A percentile compares a stretch with the other conserved stretches of the same genome.
These are phyloP conservation scores for Suillus cothurnatus DNA, from an alignment of 768 basidiomycete genomes.

Conservation along the genomic window DNA sequence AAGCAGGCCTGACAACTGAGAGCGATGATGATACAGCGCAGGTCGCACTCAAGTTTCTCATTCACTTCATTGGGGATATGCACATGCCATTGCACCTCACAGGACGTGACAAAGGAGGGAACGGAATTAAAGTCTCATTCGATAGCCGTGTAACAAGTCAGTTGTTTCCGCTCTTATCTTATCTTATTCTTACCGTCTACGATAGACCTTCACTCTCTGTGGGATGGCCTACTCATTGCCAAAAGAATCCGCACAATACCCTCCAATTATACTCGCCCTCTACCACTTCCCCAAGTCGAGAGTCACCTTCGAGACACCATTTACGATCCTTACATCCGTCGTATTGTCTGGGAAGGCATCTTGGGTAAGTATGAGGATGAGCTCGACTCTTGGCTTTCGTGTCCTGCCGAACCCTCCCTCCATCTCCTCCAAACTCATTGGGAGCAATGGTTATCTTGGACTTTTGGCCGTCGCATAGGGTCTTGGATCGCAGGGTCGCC, in stretches of 20 bases:
- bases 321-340: conserved; percentile 87
- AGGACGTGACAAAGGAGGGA: conserved; percentile 87
- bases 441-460: conserved; percentile 32
- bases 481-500: conserved; percentile 17
- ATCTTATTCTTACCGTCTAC: not conserved
- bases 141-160: conserved; percentile 71
- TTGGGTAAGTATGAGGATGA: conserved; percentile 67
- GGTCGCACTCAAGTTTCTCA: conserved; percentile 88
- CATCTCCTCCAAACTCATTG: conserved; percentile 22
- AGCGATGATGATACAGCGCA: conserved; percentile 46
- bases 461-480: conserved; percentile 7
- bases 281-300: conserved; percentile 72
- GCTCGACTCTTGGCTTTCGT: conserved; percentile 64
- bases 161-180: conserved; percentile 27
- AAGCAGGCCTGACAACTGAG: not conserved
- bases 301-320: conserved; percentile 70
- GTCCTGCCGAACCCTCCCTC: conserved; percentile 43
- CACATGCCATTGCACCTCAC: conserved; percentile 94
- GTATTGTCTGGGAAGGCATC: conserved; percentile 84
- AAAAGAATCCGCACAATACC: conserved; percentile 76
- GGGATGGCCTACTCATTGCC: conserved; percentile 84
- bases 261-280: conserved; percentile 73
- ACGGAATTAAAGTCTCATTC: conserved; percentile 73
- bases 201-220: conserved; percentile 80
- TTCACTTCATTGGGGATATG: conserved; percentile 93